These are phyloP conservation scores for Lecanicillium sp. DNA, from an alignment of 2,329 filamentous ascomycete genomes.

Conservation along the genomic window DNA sequence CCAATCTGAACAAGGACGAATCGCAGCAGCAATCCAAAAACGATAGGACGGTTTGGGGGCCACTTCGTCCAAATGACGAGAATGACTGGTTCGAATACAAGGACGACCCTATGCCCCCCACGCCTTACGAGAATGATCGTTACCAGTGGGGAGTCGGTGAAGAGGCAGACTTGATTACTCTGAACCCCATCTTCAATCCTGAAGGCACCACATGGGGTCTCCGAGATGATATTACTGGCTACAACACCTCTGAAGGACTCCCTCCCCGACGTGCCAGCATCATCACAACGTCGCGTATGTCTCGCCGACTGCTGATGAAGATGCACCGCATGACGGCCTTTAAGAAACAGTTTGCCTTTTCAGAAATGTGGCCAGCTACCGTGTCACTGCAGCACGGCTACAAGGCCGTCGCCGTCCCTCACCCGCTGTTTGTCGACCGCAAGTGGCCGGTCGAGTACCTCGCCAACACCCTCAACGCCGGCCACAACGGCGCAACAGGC, in stretches of 20 bases:
- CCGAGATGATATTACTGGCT: constrained; percentile 75
- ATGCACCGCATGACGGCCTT: constrained; percentile 89
- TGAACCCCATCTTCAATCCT: constrained; percentile 87
- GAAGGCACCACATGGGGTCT: constrained; percentile 80
- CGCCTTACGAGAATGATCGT: constrained; percentile 65
- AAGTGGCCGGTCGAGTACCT: constrained; percentile 77
- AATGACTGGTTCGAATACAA: constrained; percentile 66
- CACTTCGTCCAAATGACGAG: constrained; percentile 59
- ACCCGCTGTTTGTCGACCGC: constrained; percentile 81
- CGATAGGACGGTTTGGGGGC: constrained; percentile 75
- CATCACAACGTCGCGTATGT: constrained; percentile 81
- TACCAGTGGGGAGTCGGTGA: constrained; percentile 85
- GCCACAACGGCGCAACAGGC: constrained; percentile 66
- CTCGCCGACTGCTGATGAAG: constrained; percentile 65
- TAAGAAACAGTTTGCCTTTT: constrained; percentile 83
- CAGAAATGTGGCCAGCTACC: constrained; percentile 92
- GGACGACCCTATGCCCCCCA: constrained; percentile 67
- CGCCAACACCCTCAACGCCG: constrained; percentile 72
- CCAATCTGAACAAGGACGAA: constrained; percentile 31
- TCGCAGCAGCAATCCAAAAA: constrained; percentile 27
- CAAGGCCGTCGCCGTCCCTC: constrained; percentile 86
- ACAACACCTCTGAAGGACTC: constrained; percentile 55
- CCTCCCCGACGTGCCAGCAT: constrained; percentile 75
- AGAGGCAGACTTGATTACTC: constrained; percentile 83
- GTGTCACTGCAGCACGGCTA: constrained; percentile 84